Evolutionary conservation across 768 basidiomycete genomes (phyloP).

Genomic region (Strobilomyces dryophilus): DNA sequence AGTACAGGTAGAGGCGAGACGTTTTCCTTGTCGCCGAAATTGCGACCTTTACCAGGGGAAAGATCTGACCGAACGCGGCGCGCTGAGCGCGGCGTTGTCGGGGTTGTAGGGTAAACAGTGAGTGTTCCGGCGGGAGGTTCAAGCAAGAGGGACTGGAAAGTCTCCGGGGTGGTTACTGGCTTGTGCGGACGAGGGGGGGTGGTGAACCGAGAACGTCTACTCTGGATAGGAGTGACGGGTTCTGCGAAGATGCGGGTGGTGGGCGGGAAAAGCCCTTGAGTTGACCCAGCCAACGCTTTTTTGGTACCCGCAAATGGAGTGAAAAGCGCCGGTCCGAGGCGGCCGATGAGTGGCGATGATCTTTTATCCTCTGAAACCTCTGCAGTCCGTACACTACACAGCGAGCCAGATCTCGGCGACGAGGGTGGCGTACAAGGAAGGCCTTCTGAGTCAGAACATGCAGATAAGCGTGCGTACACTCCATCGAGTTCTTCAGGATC

Average conservation of each 20-base stretch:
- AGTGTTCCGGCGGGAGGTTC: slow-evolving; percentile 24
- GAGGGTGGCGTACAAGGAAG: slow-evolving; percentile 8
- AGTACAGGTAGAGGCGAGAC: slow-evolving; percentile 36
- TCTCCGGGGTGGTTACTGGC: slow-evolving; percentile 26
- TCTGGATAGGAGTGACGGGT: slow-evolving; percentile 27
- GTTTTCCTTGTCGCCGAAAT: slow-evolving; percentile 58
- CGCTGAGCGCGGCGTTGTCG: slow-evolving; percentile 32
- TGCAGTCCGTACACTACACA: slow-evolving; percentile 1
- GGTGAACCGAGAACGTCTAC: slow-evolving; percentile 19
- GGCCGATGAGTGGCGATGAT: slow-evolving; percentile 24
- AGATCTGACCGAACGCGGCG: slow-evolving; percentile 14
- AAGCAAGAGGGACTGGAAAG: slow-evolving; percentile 30
- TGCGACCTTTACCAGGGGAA: slow-evolving; percentile 38
- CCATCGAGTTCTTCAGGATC: slow-evolving; percentile 23
- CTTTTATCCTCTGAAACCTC: neutral
- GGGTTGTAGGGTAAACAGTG: slow-evolving; percentile 24
- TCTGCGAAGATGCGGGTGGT: slow-evolving; percentile 1
- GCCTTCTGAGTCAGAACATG: slow-evolving; percentile 1
- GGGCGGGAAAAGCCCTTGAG: slow-evolving; percentile 5
- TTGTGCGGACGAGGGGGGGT: slow-evolving; percentile 39
- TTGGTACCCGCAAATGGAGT: slow-evolving; percentile 1
- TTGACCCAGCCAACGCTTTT: slow-evolving; percentile 2
- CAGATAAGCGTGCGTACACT: slow-evolving; percentile 1
- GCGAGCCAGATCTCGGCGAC: slow-evolving; percentile 7
- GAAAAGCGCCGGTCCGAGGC: slow-evolving; percentile 29